Conservation (phyloP, 2,329 filamentous ascomycete species). For the Fusarium multiceps region DNA sequence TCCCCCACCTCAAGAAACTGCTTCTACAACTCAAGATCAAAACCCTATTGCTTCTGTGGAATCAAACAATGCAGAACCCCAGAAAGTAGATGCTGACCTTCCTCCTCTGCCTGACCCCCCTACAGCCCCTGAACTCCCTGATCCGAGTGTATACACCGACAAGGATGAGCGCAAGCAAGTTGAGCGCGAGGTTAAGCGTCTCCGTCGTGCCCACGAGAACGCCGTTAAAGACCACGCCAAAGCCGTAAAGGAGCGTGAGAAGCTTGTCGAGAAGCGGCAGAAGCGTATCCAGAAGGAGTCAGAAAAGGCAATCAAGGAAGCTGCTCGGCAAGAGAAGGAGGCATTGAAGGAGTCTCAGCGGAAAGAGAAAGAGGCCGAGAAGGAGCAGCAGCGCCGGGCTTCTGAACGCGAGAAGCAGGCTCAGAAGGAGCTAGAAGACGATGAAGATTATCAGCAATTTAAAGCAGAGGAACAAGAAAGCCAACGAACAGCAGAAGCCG, state of each 20-base stretch:
- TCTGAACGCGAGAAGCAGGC: slow-evolving; percentile 21
- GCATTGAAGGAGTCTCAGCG: slow-evolving; percentile 48
- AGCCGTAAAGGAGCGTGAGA: slow-evolving; percentile 70
- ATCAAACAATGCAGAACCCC: neutral
- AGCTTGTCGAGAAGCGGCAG: slow-evolving; percentile 66
- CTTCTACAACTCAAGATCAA: neutral
- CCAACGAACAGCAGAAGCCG: slow-evolving; percentile 6
- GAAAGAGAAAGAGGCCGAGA: slow-evolving; percentile 44
- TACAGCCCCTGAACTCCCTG: slow-evolving; percentile 56
- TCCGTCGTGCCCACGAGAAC: slow-evolving; percentile 72
- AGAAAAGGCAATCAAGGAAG: slow-evolving; percentile 47
- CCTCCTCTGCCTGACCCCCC: slow-evolving; percentile 62
- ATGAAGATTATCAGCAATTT: slow-evolving; percentile 3
- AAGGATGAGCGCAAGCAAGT: slow-evolving; percentile 74
- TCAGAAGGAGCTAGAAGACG: slow-evolving; percentile 21
- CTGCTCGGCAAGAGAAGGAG: slow-evolving; percentile 47
- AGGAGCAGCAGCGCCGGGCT: slow-evolving; percentile 33
- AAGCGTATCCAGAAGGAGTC: slow-evolving; percentile 56
- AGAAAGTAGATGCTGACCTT: slow-evolving; percentile 28
- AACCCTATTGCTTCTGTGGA: neutral
- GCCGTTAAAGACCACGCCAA: slow-evolving; percentile 74
- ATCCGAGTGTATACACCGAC: slow-evolving; percentile 69
- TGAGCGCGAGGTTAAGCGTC: slow-evolving; percentile 73
- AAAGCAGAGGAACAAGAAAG: neutral
- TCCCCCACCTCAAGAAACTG: neutral